Evolutionary conservation across 495 filamentous ascomycete species (phyloP), one percentile per base, ranked within the genome.

Genomic region (Aspergillus campestris): DNA sequence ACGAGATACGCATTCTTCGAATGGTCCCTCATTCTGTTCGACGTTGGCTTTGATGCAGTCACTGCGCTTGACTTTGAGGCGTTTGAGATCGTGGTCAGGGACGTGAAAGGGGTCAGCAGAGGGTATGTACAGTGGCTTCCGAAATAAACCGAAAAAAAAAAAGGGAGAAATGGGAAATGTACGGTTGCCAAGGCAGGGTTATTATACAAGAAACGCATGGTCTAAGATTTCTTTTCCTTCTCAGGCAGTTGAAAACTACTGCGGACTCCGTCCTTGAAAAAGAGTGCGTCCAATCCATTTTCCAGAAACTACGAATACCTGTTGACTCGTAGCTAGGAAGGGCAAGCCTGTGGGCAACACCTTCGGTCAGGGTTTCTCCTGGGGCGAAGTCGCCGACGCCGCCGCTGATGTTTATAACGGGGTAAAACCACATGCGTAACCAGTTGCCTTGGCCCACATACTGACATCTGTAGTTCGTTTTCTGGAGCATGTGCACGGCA

Each of bases 71-170:
- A 99, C 64, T 99, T 97, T 70, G 78, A 83, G 34, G 81, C 80
- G 18, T 84, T 99, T 59, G 91, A 99, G 61, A 65, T 99, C 50
- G 79, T 89, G 56, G 73, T 99, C 45, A 84, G 78, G 64, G 92
- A 99, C 73, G 74, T 87, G 34, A 89, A 89, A 66, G 90, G 92
- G 42, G 67, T 82, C 57, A 90, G 85, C 70, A 92, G 91, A 89
- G 94, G 92, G 94, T 99, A 99, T 82, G 94, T 97, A 76, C 80
- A 82, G 65, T 87, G 87, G 88, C 88, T 97, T 77, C 94, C 94
- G 52, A 86, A 82, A 74, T 98, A 79, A 77, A 76, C 36, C 49
- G 55, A 42, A 60, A 53, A 40, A 24, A 24, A 24, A 79, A 77
- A 75, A 34, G 48, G 55, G 43, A 60, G 51, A 40, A 64, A 74